A percentile compares a stretch with the other conserved stretches of the same genome.
These are phyloP conservation scores for Penicillium concentricum DNA, from an alignment of 2,329 filamentous ascomycete genomes.

Conservation along the genomic window DNA sequence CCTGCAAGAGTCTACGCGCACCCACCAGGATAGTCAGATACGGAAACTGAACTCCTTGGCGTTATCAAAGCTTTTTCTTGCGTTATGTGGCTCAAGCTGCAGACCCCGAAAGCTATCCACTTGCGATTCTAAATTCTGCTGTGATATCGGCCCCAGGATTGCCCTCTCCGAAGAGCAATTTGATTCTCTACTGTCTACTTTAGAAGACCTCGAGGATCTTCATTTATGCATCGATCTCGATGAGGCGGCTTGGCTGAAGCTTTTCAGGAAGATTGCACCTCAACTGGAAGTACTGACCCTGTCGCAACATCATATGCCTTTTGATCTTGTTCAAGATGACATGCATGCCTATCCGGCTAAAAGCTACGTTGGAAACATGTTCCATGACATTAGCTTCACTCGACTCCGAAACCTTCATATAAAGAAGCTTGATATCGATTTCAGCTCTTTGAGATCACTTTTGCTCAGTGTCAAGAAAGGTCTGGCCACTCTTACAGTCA, in stretches of 20 bases:
- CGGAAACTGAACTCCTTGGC: conserved; percentile 9
- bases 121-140: conserved; percentile 10
- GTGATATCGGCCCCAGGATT: conserved; percentile 9
- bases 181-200: conserved; percentile 7
- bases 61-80: conserved; percentile 11
- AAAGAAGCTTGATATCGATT: conserved; percentile 4
- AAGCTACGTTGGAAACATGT: conserved; percentile 4
- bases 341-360: not conserved
- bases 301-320: conserved; percentile 6
- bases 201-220: conserved; percentile 7
- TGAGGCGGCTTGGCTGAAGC: conserved; percentile 4
- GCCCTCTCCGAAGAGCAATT: conserved; percentile 6
- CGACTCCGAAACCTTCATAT: conserved; percentile 10
- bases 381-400: conserved; percentile 3
- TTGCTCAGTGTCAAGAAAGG: conserved; percentile 6
- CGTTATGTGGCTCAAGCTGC: conserved; percentile 7
- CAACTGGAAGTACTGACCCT: conserved; percentile 5
- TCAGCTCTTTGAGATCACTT: conserved; percentile 7
- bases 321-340: not conserved
- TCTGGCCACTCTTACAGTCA: conserved; percentile 4
- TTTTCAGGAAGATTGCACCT: conserved; percentile 7
- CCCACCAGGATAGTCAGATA: not conserved
- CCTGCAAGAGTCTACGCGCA: not conserved
- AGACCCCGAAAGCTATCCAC: conserved; percentile 9
- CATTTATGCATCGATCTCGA: conserved; percentile 10